These are phyloP conservation scores for Aciculoconidium aculeatum DNA, from an alignment of 805 yeast genomes.

Conservation along the genomic window DNA sequence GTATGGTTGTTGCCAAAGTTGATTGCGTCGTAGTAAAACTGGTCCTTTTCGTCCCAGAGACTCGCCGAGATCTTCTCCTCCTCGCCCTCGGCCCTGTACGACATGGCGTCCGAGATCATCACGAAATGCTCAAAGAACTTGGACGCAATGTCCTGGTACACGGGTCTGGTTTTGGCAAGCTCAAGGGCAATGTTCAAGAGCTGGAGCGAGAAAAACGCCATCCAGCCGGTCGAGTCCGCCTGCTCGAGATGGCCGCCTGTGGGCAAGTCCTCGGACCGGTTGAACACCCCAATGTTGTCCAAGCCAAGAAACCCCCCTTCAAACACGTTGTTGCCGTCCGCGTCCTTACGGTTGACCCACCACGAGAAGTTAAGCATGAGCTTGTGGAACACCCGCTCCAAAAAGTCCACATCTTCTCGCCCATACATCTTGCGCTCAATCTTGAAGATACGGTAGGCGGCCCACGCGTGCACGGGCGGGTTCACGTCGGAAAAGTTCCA, in stretches of 20 bases:
- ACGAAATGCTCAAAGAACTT: conserved; percentile 91
- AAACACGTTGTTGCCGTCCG: conserved; percentile 80
- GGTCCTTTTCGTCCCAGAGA: conserved; percentile 85
- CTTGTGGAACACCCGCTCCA: conserved; percentile 91
- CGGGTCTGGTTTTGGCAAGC: conserved; percentile 76
- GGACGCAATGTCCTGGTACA: conserved; percentile 89
- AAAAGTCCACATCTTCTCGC: conserved; percentile 70
- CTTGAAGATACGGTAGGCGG: conserved; percentile 81
- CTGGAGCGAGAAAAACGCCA: conserved; percentile 86
- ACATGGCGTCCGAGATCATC: conserved; percentile 90
- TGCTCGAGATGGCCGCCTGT: conserved; percentile 88
- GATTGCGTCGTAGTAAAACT: conserved; percentile 87
- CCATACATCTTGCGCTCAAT: conserved; percentile 83
- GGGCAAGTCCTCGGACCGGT: conserved; percentile 88
- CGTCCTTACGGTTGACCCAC: conserved; percentile 95
- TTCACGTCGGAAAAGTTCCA: conserved; percentile 96
- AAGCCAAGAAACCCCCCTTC: conserved; percentile 93
- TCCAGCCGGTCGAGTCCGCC: conserved; percentile 97
- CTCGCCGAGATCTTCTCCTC: conserved; percentile 37
- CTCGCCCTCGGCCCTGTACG: conserved; percentile 46
- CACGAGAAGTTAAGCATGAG: conserved; percentile 85
- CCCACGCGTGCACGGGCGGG: conserved; percentile 98
- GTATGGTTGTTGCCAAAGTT: conserved; percentile 66
- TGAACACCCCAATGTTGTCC: conserved; percentile 89
- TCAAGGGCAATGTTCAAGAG: conserved; percentile 92